Base-by-base conservation (phyloP, 305 asterid genomes). In the Ajuga reptans region DNA sequence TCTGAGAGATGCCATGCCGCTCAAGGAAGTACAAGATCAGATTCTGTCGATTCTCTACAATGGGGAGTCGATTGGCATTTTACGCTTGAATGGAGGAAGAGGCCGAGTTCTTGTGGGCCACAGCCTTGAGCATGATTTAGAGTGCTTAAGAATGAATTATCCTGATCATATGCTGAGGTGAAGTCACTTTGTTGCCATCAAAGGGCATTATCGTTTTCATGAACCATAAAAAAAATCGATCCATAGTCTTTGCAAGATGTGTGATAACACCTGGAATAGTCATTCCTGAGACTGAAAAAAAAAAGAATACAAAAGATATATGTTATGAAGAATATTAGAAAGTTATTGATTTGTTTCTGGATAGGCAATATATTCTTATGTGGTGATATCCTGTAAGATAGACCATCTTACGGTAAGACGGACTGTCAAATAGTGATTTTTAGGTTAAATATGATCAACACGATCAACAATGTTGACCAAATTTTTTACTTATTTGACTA, bases 81-180 rank as follows among this genome's bases (percentile, higher is more conserved):
- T 71, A 73, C 73, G 82, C 29, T 64, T 80, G 77, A 36, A 67
- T 67, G 80, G 83, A 67, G 83, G 83, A 62, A 80, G 64, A 37
- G 86, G 79, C 62, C 76, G 78, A 62, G 80, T 82, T 82, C 83
- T 84, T 47, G 79, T 84, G 62, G 85, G 89, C 34, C 87, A 80
- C 73, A 71, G 77, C 73, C 76, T 82, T 42, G 80, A 67, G 56
- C 72, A 54, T 16, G 78, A 78, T 77, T 57, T 82, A 46, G 68
- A 75, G 66, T 76, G 84, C 77, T 74, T 84, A 58, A 53, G 31
- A 57, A 74, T 80, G 78, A 24, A 76, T 69, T 84, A 78, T 75
- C 89, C 84, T 17, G 77, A 80, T 78, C 83, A 78, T 78, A 36
- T 82, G 63, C 77, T 80, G 75, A 82, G 87, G 89, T 84, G 60